phyloP scores from a whole-genome alignment of 176 grass and related monocot genomes.

The Zea luxurians region DNA sequence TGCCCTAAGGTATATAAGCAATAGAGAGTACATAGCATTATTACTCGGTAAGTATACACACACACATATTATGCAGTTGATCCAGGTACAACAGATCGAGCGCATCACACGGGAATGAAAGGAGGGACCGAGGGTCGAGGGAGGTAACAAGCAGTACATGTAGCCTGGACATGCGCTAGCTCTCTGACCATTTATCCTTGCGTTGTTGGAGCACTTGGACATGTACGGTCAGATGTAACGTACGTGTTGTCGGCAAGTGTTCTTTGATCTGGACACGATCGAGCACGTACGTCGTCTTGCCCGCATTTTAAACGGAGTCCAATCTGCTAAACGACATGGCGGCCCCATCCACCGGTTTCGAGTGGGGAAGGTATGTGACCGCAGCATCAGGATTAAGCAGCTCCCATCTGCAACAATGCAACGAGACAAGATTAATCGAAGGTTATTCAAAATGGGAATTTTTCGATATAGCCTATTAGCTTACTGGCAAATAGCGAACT shows the following conservation, averaged over 20 bases:
- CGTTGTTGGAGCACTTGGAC: background rate
- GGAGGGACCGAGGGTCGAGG: background rate
- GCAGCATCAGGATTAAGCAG: slow-evolving; percentile 37
- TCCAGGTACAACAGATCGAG: background rate
- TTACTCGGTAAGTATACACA: too few relatives aligned
- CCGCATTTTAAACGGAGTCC: background rate
- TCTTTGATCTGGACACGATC: background rate
- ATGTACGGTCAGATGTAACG: background rate
- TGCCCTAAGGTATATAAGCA: too few relatives aligned
- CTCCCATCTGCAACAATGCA: slow-evolving; percentile 37
- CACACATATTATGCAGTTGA: background rate
- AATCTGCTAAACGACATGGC: slow-evolving; percentile 19
- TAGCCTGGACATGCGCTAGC: background rate
- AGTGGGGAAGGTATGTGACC: slow-evolving; percentile 11
- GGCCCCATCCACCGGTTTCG: slow-evolving; percentile 33
- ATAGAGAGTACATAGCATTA: too few relatives aligned
- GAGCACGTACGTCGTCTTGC: background rate
- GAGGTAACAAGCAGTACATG: background rate
- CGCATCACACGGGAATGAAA: background rate
- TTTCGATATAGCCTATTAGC: background rate
- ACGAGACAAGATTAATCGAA: background rate
- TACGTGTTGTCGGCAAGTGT: background rate
- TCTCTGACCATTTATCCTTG: background rate
- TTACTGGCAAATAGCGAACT: background rate
- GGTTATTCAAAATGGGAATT: background rate